Evolutionary conservation across 2,329 filamentous ascomycete species (phyloP).

Genomic region (Stemphylium beticola): DNA sequence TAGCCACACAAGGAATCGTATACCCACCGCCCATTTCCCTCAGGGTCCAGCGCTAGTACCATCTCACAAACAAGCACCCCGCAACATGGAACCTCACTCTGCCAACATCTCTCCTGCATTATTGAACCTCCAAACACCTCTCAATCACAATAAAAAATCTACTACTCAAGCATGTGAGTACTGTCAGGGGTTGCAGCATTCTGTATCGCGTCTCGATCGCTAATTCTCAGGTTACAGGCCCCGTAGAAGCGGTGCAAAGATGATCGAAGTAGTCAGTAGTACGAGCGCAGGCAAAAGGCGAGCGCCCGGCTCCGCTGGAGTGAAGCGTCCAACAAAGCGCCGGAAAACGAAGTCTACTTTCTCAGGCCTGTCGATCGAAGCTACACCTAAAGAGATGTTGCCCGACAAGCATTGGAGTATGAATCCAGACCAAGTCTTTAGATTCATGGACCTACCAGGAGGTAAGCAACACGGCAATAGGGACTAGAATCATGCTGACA

Average conservation of each 20-base stretch:
- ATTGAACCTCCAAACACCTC: not conserved
- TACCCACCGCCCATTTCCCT: conserved; percentile 5
- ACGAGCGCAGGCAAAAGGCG: conserved; percentile 11
- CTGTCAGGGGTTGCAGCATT: not conserved
- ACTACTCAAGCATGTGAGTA: conserved; percentile 6
- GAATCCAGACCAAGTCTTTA: conserved; percentile 10
- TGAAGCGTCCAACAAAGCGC: conserved; percentile 11
- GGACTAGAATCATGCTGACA: not conserved
- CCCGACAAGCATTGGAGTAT: not conserved
- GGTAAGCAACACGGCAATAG: conserved; percentile 13
- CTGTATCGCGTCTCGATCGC: not conserved
- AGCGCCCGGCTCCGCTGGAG: not conserved
- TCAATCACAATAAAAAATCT: not conserved
- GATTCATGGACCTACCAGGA: conserved; percentile 33
- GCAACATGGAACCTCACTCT: conserved; percentile 13
- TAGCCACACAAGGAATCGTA: not conserved
- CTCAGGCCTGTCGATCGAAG: not conserved
- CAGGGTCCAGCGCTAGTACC: not conserved
- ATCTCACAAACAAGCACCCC: not conserved
- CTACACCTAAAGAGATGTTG: not conserved
- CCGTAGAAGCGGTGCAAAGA: not conserved
- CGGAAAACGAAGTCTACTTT: not conserved
- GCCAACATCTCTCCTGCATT: conserved; percentile 13
- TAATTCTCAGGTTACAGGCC: conserved; percentile 13
- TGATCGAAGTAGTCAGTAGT: not conserved